Percentiles rank a stretch among this genome's conserved stretches.
phyloP scores from a whole-genome alignment of 768 basidiomycete species.

The Phylloporus scabripes region DNA sequence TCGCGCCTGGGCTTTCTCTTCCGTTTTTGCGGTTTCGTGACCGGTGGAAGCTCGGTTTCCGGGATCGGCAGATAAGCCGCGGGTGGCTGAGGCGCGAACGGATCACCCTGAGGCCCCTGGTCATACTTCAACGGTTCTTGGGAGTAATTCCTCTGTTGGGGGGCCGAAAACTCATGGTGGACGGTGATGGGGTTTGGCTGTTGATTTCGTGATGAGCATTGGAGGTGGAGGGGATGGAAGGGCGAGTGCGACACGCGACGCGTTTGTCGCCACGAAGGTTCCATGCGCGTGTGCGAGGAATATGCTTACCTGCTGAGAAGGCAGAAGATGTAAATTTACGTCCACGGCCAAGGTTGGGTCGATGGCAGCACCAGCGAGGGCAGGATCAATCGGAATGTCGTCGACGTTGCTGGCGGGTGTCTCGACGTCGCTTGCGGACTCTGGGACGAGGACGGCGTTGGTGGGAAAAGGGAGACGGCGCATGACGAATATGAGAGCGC shows the following conservation, averaged over 20 bases:
- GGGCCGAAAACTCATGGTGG: slow-evolving; percentile 26
- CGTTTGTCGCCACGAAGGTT: slow-evolving; percentile 38
- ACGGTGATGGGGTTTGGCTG: slow-evolving; percentile 25
- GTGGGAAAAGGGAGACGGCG: slow-evolving; percentile 51
- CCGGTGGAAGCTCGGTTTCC: slow-evolving; percentile 37
- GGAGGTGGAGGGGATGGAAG: not conserved
- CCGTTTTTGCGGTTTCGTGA: slow-evolving; percentile 43
- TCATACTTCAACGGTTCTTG: slow-evolving; percentile 49
- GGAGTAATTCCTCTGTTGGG: slow-evolving; percentile 20
- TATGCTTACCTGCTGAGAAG: slow-evolving; percentile 36
- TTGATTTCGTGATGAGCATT: slow-evolving; percentile 16
- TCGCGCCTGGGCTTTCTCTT: slow-evolving; percentile 48
- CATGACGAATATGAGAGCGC: slow-evolving; percentile 37
- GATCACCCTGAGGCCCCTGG: slow-evolving; percentile 77
- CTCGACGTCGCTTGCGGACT: slow-evolving; percentile 53
- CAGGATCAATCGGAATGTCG: slow-evolving; percentile 81
- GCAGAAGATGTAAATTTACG: slow-evolving; percentile 10
- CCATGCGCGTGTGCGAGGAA: slow-evolving; percentile 13
- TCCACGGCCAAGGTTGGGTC: slow-evolving; percentile 46
- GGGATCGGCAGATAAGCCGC: slow-evolving; percentile 48
- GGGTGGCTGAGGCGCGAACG: slow-evolving; percentile 64
- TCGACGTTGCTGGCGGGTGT: slow-evolving; percentile 53
- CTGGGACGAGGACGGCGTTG: slow-evolving; percentile 44
- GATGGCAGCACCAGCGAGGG: slow-evolving; percentile 46
- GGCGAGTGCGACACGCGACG: slow-evolving; percentile 61